A percentile compares a stretch with the other conserved stretches of the same genome.
Evolutionary conservation across 192 early-diverging fungal species (phyloP).

Genomic region (Bifiguratus adelaidae): DNA sequence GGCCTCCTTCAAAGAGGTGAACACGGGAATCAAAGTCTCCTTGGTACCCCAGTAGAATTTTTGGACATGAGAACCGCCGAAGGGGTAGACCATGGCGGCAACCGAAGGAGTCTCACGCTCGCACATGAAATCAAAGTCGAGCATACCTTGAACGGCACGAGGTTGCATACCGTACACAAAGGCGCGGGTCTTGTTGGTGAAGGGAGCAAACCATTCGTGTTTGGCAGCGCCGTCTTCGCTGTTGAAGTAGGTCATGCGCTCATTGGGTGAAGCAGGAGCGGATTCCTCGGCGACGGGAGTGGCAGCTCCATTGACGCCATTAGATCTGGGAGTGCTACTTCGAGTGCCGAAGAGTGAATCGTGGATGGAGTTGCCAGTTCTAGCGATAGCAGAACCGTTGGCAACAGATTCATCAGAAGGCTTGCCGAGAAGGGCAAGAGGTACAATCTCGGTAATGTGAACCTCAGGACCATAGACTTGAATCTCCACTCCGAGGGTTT

Average conservation of each 20-base stretch:
- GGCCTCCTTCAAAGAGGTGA: slow-evolving; percentile 80
- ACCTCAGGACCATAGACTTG: slow-evolving; percentile 96
- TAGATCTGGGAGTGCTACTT: slow-evolving; percentile 12
- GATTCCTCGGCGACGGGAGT: slow-evolving; percentile 22
- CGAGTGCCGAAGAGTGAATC: slow-evolving; percentile 45
- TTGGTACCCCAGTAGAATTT: slow-evolving; percentile 99
- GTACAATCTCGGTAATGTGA: slow-evolving; percentile 98
- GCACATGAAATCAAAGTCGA: slow-evolving; percentile 99
- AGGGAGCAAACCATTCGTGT: slow-evolving; percentile 59
- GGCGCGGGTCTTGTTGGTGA: slow-evolving; percentile 73
- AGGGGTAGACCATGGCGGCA: slow-evolving; percentile 98
- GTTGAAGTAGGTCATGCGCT: slow-evolving; percentile 39
- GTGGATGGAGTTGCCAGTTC: slow-evolving; percentile 42
- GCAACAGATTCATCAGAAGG: slow-evolving; percentile 28
- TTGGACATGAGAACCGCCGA: slow-evolving; percentile 97
- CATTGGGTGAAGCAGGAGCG: slow-evolving; percentile 26
- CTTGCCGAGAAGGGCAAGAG: slow-evolving; percentile 74
- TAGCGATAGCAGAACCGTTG: slow-evolving; percentile 16
- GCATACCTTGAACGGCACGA: slow-evolving; percentile 97
- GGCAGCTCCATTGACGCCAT: neutral
- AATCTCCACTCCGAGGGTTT: slow-evolving; percentile 88
- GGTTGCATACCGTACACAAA: slow-evolving; percentile 99
- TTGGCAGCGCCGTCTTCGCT: slow-evolving; percentile 15
- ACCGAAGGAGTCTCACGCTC: slow-evolving; percentile 85
- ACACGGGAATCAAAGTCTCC: slow-evolving; percentile 92